Evolutionary conservation across 371 early-diverging fungal species (phyloP).

Genomic region (Rhizopus microsporus): DNA sequence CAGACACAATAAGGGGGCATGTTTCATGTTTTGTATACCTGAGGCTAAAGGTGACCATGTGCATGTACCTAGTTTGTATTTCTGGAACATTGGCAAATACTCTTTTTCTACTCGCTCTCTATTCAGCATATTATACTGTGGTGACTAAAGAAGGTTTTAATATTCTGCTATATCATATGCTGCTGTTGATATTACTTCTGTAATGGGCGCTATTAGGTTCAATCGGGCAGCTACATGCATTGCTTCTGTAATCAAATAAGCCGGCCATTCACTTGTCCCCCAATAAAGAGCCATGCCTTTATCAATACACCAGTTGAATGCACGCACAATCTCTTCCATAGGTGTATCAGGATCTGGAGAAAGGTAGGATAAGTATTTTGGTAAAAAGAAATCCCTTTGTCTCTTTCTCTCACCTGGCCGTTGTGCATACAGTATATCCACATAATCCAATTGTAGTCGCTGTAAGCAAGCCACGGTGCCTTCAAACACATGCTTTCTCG

Average conservation of each 20-base stretch:
- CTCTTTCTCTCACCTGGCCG: slow-evolving; percentile 58
- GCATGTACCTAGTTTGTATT: slow-evolving; percentile 73
- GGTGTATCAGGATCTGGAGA: slow-evolving; percentile 58
- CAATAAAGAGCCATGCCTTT: slow-evolving; percentile 85
- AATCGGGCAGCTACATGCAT: slow-evolving; percentile 68
- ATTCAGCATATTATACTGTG: slow-evolving; percentile 87
- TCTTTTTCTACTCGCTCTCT: slow-evolving; percentile 81
- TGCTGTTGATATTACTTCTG: slow-evolving; percentile 38
- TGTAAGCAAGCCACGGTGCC: slow-evolving; percentile 77
- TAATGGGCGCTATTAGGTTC: slow-evolving; percentile 70
- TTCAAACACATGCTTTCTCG: slow-evolving; percentile 85
- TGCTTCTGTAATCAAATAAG: slow-evolving; percentile 80
- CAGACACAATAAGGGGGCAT: no score
- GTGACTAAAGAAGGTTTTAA: slow-evolving; percentile 56
- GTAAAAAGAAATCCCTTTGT: neutral
- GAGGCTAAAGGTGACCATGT: slow-evolving; percentile 84
- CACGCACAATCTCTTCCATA: slow-evolving; percentile 87
- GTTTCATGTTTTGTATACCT: slow-evolving; percentile 38
- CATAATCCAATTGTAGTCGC: slow-evolving; percentile 78
- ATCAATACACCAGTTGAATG: slow-evolving; percentile 84
- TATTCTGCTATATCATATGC: neutral
- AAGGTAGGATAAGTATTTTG: neutral
- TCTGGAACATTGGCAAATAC: slow-evolving; percentile 72
- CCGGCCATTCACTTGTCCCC: slow-evolving; percentile 88
- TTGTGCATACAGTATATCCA: slow-evolving; percentile 84